phyloP scores from a whole-genome alignment of 2,329 filamentous ascomycete genomes.

The Fusarium setosum region DNA sequence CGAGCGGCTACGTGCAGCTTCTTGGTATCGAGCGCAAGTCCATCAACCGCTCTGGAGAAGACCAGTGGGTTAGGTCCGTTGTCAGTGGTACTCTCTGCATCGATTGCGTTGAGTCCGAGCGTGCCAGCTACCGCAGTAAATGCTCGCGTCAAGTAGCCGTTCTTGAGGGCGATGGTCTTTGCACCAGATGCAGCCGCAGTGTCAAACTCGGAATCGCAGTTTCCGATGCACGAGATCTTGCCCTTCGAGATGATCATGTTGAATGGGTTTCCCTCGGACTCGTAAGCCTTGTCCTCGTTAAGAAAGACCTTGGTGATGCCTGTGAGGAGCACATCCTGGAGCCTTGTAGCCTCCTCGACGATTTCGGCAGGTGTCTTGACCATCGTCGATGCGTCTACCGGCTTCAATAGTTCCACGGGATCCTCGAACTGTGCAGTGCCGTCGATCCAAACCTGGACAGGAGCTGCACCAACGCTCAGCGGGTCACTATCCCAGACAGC shows the following conservation, averaged over 20 bases:
- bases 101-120: conserved; percentile 73
- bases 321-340: conserved; percentile 62
- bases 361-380: conserved; percentile 54
- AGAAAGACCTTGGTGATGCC: conserved; percentile 66
- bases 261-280: conserved; percentile 50
- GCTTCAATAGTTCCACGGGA: conserved; percentile 66
- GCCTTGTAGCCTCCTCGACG: conserved; percentile 53
- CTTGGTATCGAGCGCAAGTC: conserved; percentile 65
- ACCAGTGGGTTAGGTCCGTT: conserved; percentile 58
- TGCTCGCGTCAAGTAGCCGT: conserved; percentile 70
- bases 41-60: conserved; percentile 70
- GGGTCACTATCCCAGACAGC: conserved; percentile 74
- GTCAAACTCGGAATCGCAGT: conserved; percentile 58
- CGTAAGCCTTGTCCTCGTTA: conserved; percentile 51
- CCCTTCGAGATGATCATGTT: conserved; percentile 66
- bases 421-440: conserved; percentile 65
- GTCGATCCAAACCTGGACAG: conserved; percentile 73
- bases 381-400: conserved; percentile 51
- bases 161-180: conserved; percentile 59
- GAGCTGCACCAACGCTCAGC: conserved; percentile 67
- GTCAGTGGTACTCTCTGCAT: conserved; percentile 65
- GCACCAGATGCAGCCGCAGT: conserved; percentile 48
- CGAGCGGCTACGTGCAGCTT: conserved; percentile 64
- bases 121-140: conserved; percentile 71
- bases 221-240: conserved; percentile 66